These are phyloP conservation scores for Hypomyces rosellus DNA, from an alignment of 2,329 filamentous ascomycete species.

Conservation along the genomic window DNA sequence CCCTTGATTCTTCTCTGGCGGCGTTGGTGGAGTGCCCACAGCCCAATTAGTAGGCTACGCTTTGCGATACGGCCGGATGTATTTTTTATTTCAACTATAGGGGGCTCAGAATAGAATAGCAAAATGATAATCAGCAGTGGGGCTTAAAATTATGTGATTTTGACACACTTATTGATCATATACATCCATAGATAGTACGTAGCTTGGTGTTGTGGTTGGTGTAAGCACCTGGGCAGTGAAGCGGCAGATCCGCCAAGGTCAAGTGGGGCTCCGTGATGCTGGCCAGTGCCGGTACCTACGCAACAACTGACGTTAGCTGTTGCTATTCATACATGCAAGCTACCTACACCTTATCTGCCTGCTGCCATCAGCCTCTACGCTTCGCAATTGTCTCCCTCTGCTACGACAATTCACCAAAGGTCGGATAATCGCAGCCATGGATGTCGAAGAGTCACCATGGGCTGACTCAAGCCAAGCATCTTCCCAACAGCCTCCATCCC, in stretches of 20 bases:
- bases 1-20: too few relatives aligned
- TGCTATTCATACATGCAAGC: slow-evolving; percentile 1
- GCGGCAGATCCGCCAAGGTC: neutral
- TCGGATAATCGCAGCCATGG: slow-evolving; percentile 30
- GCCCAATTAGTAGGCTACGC: too few relatives aligned
- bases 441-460: slow-evolving; percentile 49
- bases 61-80: too few relatives aligned
- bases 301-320: slow-evolving; percentile 8
- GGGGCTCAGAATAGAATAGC: too few relatives aligned
- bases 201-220: too few relatives aligned
- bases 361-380: neutral
- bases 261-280: slow-evolving; percentile 5
- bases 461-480: slow-evolving; percentile 37
- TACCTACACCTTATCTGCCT: neutral
- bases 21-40: too few relatives aligned
- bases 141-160: too few relatives aligned
- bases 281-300: slow-evolving; percentile 3
- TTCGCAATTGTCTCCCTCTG: neutral
- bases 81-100: too few relatives aligned
- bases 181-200: too few relatives aligned
- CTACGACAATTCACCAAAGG: neutral
- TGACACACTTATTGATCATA: too few relatives aligned
- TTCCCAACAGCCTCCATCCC: slow-evolving; percentile 21
- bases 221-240: too few relatives aligned
- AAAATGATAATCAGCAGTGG: too few relatives aligned